phyloP scores from a whole-genome alignment of 2,329 filamentous ascomycete species.

The Helotiales sp. region DNA sequence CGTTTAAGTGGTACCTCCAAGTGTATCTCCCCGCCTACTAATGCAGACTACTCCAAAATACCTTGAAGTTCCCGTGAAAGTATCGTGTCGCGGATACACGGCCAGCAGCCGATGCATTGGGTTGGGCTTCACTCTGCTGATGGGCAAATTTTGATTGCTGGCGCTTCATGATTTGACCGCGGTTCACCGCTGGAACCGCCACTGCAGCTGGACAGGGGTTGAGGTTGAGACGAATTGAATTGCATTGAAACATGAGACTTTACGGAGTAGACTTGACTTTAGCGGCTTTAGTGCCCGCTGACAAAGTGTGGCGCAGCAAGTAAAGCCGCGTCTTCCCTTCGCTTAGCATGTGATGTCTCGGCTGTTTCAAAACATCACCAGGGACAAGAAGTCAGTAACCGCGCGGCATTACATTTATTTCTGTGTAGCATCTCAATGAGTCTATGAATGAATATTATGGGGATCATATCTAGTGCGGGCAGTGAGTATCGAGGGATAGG shows the following conservation, averaged over 20 bases:
- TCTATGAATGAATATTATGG: no score
- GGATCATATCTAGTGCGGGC: no score
- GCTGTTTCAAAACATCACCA: not conserved
- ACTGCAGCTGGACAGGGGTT: constrained; percentile 7
- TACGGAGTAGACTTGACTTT: no score
- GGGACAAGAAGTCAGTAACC: not conserved
- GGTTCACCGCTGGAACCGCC: constrained; percentile 16
- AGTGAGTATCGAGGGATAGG: no score
- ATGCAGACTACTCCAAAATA: constrained; percentile 20
- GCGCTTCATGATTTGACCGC: constrained; percentile 34
- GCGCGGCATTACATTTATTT: not conserved
- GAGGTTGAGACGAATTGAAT: not conserved
- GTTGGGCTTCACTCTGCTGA: constrained; percentile 5
- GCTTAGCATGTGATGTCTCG: not conserved
- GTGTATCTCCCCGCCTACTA: constrained; percentile 15
- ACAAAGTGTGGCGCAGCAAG: not conserved
- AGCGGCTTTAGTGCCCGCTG: not conserved
- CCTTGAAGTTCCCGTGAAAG: not conserved
- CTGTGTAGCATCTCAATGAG: not conserved
- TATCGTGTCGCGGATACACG: constrained; percentile 5
- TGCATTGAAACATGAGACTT: no score
- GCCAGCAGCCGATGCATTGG: constrained; percentile 13
- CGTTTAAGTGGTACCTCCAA: constrained; percentile 32
- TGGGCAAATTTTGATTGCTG: constrained; percentile 22
- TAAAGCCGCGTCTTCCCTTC: not conserved